Conservation (phyloP, 306 rosid genomes). For the Psophocarpus tetragonolobus region DNA sequence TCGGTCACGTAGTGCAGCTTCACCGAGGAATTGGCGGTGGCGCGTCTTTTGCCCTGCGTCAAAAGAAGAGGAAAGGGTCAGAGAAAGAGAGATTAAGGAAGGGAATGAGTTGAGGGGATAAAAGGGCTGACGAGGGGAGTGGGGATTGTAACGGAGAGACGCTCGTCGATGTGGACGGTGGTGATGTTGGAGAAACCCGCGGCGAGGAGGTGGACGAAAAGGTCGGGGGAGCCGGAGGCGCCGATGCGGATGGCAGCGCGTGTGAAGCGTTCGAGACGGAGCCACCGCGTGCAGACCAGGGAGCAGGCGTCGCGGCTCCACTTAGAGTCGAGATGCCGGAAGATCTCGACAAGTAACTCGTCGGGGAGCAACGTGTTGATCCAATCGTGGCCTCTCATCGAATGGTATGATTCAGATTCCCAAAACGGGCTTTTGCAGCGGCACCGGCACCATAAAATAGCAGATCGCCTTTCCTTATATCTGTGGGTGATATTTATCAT, state of each 20-base stretch:
- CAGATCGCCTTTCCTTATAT: no score
- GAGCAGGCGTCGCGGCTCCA: conserved; percentile 78
- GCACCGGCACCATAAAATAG: no score
- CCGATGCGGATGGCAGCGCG: conserved; percentile 77
- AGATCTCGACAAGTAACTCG: conserved; percentile 77
- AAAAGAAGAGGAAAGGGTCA: background rate
- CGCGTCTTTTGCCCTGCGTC: conserved; percentile 57
- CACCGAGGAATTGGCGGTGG: conserved; percentile 24
- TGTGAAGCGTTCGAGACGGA: conserved; percentile 73
- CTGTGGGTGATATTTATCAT: no score
- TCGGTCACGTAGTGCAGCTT: conserved; percentile 38
- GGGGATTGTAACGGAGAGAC: conserved; percentile 64
- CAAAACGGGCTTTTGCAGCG: no score
- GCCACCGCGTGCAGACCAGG: conserved; percentile 92
- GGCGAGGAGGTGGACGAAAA: conserved; percentile 58
- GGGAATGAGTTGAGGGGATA: background rate
- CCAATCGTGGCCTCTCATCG: conserved; percentile 72
- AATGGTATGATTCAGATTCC: no score
- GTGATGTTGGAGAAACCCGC: conserved; percentile 68
- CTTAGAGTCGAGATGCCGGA: conserved; percentile 65
- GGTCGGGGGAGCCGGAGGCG: conserved; percentile 76
- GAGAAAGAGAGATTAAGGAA: background rate
- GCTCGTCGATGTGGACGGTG: conserved; percentile 73
- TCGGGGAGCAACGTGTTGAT: conserved; percentile 79
- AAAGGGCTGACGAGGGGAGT: conserved; percentile 45